A percentile compares a stretch with the other conserved stretches of the same genome.
phyloP scores from a whole-genome alignment of 2,329 filamentous ascomycete species.

The Akanthomyces uredinophilus region DNA sequence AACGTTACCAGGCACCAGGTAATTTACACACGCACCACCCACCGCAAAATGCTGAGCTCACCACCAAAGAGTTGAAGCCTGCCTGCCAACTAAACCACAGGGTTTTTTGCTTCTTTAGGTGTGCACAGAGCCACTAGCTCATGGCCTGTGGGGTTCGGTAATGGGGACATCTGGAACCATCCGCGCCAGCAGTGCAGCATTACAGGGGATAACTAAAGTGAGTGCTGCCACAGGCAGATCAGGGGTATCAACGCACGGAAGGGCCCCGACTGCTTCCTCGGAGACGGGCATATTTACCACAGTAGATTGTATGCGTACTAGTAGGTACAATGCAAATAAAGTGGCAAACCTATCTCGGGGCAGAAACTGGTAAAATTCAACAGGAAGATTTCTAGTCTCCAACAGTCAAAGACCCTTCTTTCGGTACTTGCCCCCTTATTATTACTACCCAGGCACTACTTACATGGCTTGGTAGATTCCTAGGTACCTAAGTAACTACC shows the following conservation, averaged over 20 bases:
- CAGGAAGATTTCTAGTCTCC: not conserved
- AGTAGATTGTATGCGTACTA: too few species aligned
- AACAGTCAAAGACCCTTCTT: not conserved
- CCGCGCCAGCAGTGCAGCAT: not conserved
- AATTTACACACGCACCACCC: not conserved
- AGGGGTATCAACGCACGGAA: too few species aligned
- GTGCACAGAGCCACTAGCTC: not conserved
- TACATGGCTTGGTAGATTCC: not conserved
- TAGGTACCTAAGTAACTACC: too few species aligned
- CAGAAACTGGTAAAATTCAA: not conserved
- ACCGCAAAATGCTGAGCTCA: not conserved
- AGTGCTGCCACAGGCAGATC: not conserved
- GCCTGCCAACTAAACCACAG: not conserved
- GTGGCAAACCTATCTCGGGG: too few species aligned
- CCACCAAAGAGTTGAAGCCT: not conserved
- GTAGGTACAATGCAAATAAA: too few species aligned
- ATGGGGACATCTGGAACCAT: not conserved
- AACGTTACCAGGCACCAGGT: not conserved
- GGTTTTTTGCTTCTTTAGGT: constrained; percentile 1
- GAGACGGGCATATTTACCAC: too few species aligned
- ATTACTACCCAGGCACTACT: too few species aligned
- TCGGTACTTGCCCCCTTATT: not conserved
- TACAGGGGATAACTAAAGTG: not conserved
- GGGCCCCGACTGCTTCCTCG: too few species aligned
- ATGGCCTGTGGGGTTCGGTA: not conserved